phyloP scores from a whole-genome alignment of 1,284 basidiomycete species.

The Hypsizygus ulmarius region DNA sequence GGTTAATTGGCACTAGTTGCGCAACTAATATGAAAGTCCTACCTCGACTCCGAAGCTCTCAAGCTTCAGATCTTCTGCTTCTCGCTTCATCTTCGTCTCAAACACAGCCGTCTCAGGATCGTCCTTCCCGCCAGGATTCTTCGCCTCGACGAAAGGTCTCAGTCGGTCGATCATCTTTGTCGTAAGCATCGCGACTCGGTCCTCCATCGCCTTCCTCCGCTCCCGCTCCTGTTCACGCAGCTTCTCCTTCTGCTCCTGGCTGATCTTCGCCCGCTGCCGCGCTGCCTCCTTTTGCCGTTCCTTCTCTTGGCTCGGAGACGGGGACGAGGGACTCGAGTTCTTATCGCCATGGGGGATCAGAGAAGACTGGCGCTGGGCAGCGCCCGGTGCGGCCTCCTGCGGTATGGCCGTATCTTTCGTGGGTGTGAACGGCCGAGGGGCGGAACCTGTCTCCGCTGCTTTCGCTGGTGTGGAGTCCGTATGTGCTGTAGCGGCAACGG shows the following conservation, averaged over 20 bases:
- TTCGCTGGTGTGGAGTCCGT: not conserved
- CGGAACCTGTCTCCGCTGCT: slow-evolving; percentile 14
- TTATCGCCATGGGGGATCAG: slow-evolving; percentile 19
- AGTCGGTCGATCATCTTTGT: slow-evolving; percentile 81
- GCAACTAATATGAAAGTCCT: slow-evolving; percentile 21
- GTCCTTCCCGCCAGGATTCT: slow-evolving; percentile 80
- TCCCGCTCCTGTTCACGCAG: slow-evolving; percentile 78
- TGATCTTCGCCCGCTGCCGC: slow-evolving; percentile 62
- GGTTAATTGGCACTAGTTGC: not conserved
- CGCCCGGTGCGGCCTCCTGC: slow-evolving; percentile 10
- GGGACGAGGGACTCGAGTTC: slow-evolving; percentile 14
- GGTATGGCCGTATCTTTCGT: slow-evolving; percentile 1
- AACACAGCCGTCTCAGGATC: slow-evolving; percentile 84
- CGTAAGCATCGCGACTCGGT: slow-evolving; percentile 69
- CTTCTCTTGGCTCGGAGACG: slow-evolving; percentile 19
- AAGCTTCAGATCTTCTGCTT: slow-evolving; percentile 95
- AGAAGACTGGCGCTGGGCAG: slow-evolving; percentile 16
- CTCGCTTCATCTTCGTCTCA: slow-evolving; percentile 74
- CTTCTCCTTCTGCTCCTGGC: slow-evolving; percentile 83
- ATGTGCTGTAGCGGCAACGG: slow-evolving; percentile 14
- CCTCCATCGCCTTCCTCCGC: slow-evolving; percentile 76
- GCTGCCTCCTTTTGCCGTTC: slow-evolving; percentile 55
- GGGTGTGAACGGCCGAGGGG: slow-evolving; percentile 4
- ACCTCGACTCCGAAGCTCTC: slow-evolving; percentile 99
- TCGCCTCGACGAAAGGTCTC: slow-evolving; percentile 86